Conservation (phyloP, 352 stramenopile species). For the Pythium aquatile region DNA sequence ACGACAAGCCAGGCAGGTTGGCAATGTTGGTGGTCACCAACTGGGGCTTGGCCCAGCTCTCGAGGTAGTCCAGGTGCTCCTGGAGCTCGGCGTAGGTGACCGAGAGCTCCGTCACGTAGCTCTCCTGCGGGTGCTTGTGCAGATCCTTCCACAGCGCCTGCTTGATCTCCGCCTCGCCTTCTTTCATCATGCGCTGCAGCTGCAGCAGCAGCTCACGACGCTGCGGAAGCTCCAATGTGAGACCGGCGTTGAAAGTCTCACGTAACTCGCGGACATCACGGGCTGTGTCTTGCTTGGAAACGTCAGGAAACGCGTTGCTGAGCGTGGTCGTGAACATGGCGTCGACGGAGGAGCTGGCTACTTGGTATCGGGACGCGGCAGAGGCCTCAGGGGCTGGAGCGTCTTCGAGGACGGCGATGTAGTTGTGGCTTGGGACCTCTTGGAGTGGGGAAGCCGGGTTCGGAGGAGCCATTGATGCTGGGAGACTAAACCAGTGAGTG, state of each 20-base stretch:
- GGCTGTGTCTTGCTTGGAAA: constrained; percentile 49
- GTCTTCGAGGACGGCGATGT: constrained; percentile 21
- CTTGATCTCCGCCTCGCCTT: constrained; percentile 79
- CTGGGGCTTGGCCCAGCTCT: constrained; percentile 58
- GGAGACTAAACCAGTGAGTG: neutral
- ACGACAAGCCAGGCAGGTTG: constrained; percentile 58
- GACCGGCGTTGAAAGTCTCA: constrained; percentile 44
- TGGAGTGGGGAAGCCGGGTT: neutral
- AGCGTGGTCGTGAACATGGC: constrained; percentile 8
- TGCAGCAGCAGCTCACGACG: constrained; percentile 47
- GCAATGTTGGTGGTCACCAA: constrained; percentile 45
- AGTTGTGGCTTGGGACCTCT: constrained; percentile 11
- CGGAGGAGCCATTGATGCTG: neutral
- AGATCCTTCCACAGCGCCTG: constrained; percentile 71
- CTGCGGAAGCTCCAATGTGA: constrained; percentile 39
- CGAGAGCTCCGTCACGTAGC: constrained; percentile 49
- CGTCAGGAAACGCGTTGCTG: constrained; percentile 39
- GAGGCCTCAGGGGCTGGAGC: neutral
- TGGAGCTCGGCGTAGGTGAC: constrained; percentile 65
- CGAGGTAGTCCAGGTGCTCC: constrained; percentile 68
- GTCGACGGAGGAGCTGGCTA: constrained; percentile 18
- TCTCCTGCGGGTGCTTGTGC: constrained; percentile 71
- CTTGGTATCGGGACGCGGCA: neutral
- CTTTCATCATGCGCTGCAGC: constrained; percentile 55
- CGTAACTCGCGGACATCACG: constrained; percentile 48